Evolutionary conservation across 345 rosid genomes (phyloP), one percentile per base, ranked within the genome.

Genomic region (Firmiana major): DNA sequence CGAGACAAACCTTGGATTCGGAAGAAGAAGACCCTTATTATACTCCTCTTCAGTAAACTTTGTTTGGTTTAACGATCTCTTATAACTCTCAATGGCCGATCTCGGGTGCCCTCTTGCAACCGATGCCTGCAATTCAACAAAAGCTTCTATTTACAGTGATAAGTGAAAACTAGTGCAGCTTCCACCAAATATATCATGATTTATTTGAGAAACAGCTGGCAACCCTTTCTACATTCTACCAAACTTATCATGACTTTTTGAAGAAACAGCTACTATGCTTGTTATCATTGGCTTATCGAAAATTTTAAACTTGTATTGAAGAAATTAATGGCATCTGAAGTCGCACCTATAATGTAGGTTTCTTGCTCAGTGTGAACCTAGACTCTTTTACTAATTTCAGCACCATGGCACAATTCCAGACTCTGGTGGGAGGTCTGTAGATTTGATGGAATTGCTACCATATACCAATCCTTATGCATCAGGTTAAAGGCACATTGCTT

Each of bases 21-120:
- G 84, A 76, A 88, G 90, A 76, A 48, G 34, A 28, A 91, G 84
- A 43, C 85, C 80, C 15, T 67, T 60, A 1, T 38, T 24, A 73
- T 81, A 85, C 74, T 86, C 88, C 54, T 79, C 86, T 83, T 80
- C 81, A 17, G 59, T 75, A 59, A 85, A 84, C 9, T 82, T 89
- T 9, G 31, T n/a, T 17, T 13, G 54, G 16, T 21, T 78, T 53
- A 88, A 55, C 2, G 83, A 78, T 63, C 78, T 84, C 83, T 83
- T 91, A 86, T 81, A 91, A 79, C 84, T 88, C 64, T 84, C 87
- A 15, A 74, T 69, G 21, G 95, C 90, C 8, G 62, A 79, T 71
- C 69, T 79, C 40, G 95, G 94, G 75, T 80, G 89, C 69, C 87
- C 95, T 73, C 85, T 89, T 6, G 93, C 95, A 6, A 89, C 36